Evolutionary conservation across 345 rosid genomes (phyloP), one percentile per base, ranked within the genome.

Genomic region (Camelina laxa): DNA sequence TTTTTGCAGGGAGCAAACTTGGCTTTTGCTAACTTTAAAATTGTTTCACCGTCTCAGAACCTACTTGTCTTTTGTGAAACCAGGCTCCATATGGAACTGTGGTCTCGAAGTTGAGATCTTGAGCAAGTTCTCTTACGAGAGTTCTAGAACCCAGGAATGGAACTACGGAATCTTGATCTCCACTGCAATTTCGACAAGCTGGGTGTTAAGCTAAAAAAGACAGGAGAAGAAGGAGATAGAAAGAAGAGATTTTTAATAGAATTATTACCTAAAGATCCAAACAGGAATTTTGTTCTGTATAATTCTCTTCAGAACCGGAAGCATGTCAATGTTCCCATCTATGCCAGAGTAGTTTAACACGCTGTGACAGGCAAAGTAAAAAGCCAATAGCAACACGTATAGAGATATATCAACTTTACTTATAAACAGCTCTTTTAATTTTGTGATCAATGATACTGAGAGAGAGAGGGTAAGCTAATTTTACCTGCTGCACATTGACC

Each of bases 11-110:
- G 36, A 17, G 44, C n/a, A 59, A 59, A 35, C 42, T 36, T 36
- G 16, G 33, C 58, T 55, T 55, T 30, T 14, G 12, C 11, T 20
- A n/a, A 31, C 9, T 33, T 45, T 36, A 30, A 41, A 1, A 19
- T 19, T 38, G 19, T 39, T 12, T 38, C 20, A 39, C 4, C 3
- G 65, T 60, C 20, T 45, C 31, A n/a, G 11, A 8, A 42, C 10
- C 20, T 83, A 93, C 98, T 94, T 91, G 96, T 48, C 79, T 80
- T 80, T 89, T 88, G 87, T 93, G 94, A 80, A 91, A 89, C 98
- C 98, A 93, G 63, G 85, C 79, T 79, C 87, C 85, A 64, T 93
- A 91, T 3, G 94, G 92, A 64, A 91, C 94, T 17, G 96, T 88
- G 14, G 78, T 76, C 66, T 78, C 58, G 74, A 91, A 87, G 35